Base-by-base conservation (phyloP, 495 filamentous ascomycete species). In the Penicillium roqueforti region DNA sequence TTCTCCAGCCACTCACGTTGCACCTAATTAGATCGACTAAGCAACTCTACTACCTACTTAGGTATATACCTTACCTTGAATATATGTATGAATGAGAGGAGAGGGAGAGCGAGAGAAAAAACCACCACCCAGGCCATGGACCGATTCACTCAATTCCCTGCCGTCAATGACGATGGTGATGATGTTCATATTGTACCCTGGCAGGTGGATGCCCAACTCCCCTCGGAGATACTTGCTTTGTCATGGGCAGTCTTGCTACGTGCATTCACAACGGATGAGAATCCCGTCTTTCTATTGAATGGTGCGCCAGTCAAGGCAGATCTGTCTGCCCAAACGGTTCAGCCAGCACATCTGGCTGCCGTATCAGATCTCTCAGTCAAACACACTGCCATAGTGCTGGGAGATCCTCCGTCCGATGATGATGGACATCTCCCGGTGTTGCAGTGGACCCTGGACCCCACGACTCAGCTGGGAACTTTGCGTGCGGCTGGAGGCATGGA, bases 201-300 rank as follows among this genome's bases (percentile, higher is more conserved):
- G 59, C 53, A 53, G 25, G 53, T 65, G 46, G 57, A 63, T 44
- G 14, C 18, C 10, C 53, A 36, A 38, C 51, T 68, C 40, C 54
- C 67, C 6, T 26, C 55, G 11, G 61, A 76, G 32, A 36, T 59
- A 0, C 26, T 74, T 11, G 61, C 70, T 6, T 39, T 71, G 34
- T 63, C 69, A 34, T 79, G 76, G 76, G 72, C 73, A 16, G 13
- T 49, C 23, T 50, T 77, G 9, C 60, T 79, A 20, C 66, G 60
- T 23, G 67, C 71, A 13, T 76, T 73, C 37, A 70, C 68, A 3
- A 61, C 59, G 14, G 60, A 68, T 14, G 68, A 72, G 22, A 55
- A 51, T 14, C 64, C 68, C 11, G 61, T 69, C 14, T 79, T 79
- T 55, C 6, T 59, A 2, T 52, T 75, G 9, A 67, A 74, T 42